These are phyloP conservation scores for Kluyveromyces marxianus DNA, from an alignment of 1,139 yeast genomes.

Conservation along the genomic window DNA sequence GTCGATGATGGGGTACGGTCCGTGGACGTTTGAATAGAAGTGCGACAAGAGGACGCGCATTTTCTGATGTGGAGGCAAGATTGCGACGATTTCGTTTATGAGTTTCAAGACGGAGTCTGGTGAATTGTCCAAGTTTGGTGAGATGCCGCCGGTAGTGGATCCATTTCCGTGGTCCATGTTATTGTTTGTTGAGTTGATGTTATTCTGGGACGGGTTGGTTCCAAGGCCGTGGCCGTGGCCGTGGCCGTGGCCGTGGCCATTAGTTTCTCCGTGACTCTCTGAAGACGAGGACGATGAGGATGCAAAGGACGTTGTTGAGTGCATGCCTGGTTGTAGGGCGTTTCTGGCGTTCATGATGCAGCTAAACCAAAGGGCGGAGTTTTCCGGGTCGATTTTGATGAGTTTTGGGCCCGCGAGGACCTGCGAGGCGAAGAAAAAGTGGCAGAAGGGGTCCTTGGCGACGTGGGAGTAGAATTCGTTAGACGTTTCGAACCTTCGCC, in stretches of 20 bases:
- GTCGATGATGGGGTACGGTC: conserved; percentile 22
- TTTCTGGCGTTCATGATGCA: conserved; percentile 3
- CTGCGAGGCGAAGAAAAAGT: conserved; percentile 6
- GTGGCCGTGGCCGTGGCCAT: no score
- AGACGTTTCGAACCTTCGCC: conserved; percentile 6
- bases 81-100: background rate
- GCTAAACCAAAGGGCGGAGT: conserved; percentile 6
- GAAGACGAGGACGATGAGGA: no score
- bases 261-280: no score
- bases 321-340: background rate
- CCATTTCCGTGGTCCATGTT: no score
- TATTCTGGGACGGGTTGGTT: no score
- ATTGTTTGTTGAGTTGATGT: no score
- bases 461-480: conserved; percentile 7
- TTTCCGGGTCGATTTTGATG: conserved; percentile 3
- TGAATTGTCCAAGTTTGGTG: no score
- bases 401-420: conserved; percentile 8
- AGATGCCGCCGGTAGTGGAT: no score
- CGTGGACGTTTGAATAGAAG: conserved; percentile 24
- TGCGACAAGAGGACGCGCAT: conserved; percentile 8
- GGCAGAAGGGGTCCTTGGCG: conserved; percentile 8
- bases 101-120: background rate
- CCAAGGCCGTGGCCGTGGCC: no score
- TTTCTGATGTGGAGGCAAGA: conserved; percentile 1
- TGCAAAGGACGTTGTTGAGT: no score